Conservation (phyloP, 768 basidiomycete genomes). For the Hericium rajendrae region DNA sequence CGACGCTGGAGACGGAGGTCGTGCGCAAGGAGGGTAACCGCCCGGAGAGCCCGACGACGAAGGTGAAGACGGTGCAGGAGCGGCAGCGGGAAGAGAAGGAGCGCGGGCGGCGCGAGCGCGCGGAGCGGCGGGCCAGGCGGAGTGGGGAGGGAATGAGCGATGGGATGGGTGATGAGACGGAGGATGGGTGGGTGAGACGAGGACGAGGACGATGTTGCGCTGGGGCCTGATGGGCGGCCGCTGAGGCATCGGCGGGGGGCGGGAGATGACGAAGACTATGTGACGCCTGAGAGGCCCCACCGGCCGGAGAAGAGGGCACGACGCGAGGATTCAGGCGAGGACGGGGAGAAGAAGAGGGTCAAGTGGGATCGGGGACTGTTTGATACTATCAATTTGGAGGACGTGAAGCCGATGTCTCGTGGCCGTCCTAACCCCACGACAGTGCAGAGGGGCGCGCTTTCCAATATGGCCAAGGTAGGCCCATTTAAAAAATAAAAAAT, state of each 20-base stretch:
- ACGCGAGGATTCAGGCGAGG: conserved; percentile 19
- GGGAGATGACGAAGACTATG: conserved; percentile 77
- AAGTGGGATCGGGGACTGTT: conserved; percentile 71
- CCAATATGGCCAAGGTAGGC: conserved; percentile 56
- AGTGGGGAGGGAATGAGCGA: conserved; percentile 6
- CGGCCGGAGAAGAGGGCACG: conserved; percentile 30
- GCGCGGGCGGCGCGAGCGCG: conserved; percentile 45
- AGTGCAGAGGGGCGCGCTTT: conserved; percentile 54
- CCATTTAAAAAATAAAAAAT: no score
- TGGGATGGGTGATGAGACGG: background rate
- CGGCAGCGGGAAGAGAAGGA: conserved; percentile 56
- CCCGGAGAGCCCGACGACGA: conserved; percentile 74
- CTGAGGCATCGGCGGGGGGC: conserved; percentile 49
- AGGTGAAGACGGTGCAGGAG: conserved; percentile 58
- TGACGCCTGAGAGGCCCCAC: conserved; percentile 45
- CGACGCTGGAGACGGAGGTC: conserved; percentile 58
- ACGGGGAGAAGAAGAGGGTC: conserved; percentile 42
- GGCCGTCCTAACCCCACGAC: conserved; percentile 28
- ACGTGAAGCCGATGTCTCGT: conserved; percentile 44
- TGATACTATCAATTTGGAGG: conserved; percentile 52
- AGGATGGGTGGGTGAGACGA: conserved; percentile 24
- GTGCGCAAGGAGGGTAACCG: conserved; percentile 58
- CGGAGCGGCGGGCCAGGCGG: conserved; percentile 47
- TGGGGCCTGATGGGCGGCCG: conserved; percentile 23
- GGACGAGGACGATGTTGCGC: conserved; percentile 23